Evolutionary conservation across 179 eudicot species (phyloP).

Genomic region (Beta corolliflora): DNA sequence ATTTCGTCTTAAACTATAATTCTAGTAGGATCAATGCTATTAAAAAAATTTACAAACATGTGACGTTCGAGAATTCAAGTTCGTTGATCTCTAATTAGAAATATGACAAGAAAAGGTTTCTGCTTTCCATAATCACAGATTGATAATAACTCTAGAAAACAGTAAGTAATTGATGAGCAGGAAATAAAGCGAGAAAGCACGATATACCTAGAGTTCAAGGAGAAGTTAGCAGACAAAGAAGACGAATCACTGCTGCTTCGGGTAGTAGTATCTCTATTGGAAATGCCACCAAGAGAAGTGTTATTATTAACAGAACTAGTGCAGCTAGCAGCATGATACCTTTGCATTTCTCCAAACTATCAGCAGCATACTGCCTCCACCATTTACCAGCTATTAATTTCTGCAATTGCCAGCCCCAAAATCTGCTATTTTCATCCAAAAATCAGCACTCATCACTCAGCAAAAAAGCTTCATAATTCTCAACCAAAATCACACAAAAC

Average conservation of each 20-base stretch:
- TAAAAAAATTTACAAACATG: neutral
- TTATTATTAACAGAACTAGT: too few species aligned
- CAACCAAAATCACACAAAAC: slow-evolving; percentile 10
- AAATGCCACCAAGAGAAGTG: too few species aligned
- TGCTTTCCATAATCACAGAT: too few species aligned
- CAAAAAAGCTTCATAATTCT: neutral
- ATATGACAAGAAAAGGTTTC: too few species aligned
- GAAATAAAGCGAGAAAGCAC: neutral
- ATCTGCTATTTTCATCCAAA: neutral
- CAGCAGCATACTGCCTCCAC: slow-evolving; percentile 59
- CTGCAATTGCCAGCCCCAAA: slow-evolving; percentile 3
- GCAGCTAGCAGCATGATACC: too few species aligned
- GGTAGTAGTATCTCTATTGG: too few species aligned
- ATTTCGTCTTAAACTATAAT: neutral
- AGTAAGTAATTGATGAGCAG: too few species aligned
- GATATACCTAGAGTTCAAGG: slow-evolving; percentile 70
- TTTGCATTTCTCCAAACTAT: too few species aligned
- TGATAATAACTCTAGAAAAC: too few species aligned
- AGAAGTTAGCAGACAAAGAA: slow-evolving; percentile 53
- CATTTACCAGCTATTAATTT: slow-evolving; percentile 40
- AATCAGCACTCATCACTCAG: neutral
- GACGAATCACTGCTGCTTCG: slow-evolving; percentile 55
- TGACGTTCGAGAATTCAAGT: neutral
- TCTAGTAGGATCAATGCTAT: neutral
- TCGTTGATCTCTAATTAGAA: too few species aligned